Evolutionary conservation across 1,284 basidiomycete species (phyloP), one percentile per base, ranked within the genome.

Genomic region (Puccinia coronata): DNA sequence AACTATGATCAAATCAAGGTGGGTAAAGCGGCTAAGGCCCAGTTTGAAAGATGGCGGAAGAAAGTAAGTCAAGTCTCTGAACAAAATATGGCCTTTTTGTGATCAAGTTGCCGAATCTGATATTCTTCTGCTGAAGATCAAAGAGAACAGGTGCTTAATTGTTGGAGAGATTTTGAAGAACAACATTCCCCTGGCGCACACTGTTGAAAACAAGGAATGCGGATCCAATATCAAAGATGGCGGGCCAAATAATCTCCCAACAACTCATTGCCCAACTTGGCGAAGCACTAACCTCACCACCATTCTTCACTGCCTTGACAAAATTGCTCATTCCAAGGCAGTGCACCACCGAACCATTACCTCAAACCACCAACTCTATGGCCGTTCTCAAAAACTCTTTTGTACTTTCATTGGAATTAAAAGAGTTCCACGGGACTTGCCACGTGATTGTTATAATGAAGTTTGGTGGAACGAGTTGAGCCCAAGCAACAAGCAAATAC

Each of bases 381-480:
- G n/a, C n/a, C n/a, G n/a, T n/a, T n/a, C n/a, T n/a, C n/a, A n/a
- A n/a, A 65, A 16, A 41, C 61, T 65, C 61, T 65, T 65, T n/a
- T 8, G 25, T 23, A 65, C 61, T 2, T 65, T 65, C 34, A 65
- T 2, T 16, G 31, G 31, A 16, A 39, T 65, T 3, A 36, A 16
- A 11, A 34, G 61, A 2, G 61, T 65, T 16, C 61, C 61, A 65
- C 20, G 61, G 61, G 61, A 25, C 16, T 65, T 65, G 61, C 61
- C 61, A 16, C 25, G 28, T 8, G 61, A 65, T 65, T 65, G 31
- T 28, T 65, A 65, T 65, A n/a, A 65, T 16, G 34, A 65, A 39
- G 16, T 18, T 6, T 65, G 61, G 61, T 65, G 61, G 61, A 28
- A 39, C 2, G 25, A 65, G 25, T 65, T 65, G 61, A 39, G 31